Evolutionary conservation across 2,329 filamentous ascomycete species (phyloP).

Genomic region (Fusarium sp.): DNA sequence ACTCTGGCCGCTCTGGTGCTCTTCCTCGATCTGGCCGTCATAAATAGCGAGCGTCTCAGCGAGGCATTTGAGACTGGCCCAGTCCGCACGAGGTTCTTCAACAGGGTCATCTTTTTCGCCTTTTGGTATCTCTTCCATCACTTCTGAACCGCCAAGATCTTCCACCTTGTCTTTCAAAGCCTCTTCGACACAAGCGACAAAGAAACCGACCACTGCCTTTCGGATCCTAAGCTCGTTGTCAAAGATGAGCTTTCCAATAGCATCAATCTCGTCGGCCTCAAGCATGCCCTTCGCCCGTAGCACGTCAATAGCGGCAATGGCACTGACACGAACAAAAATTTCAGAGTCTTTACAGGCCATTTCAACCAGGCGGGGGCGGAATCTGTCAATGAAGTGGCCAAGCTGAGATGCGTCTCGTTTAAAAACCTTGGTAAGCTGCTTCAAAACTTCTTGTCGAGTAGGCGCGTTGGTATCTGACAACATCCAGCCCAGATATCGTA

Average conservation of each 20-base stretch:
- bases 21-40: slow-evolving; percentile 77
- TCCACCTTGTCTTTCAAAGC: slow-evolving; percentile 85
- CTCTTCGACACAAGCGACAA: slow-evolving; percentile 88
- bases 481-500: slow-evolving; percentile 96
- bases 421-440: slow-evolving; percentile 85
- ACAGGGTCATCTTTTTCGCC: slow-evolving; percentile 82
- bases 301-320: slow-evolving; percentile 86
- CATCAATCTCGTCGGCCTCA: slow-evolving; percentile 92
- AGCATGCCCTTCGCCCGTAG: slow-evolving; percentile 88
- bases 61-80: slow-evolving; percentile 93
- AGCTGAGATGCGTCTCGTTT: slow-evolving; percentile 86
- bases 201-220: slow-evolving; percentile 92
- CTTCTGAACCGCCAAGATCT: slow-evolving; percentile 85
- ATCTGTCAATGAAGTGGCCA: slow-evolving; percentile 93
- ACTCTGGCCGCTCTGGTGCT: slow-evolving; percentile 65
- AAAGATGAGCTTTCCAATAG: slow-evolving; percentile 89
- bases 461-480: slow-evolving; percentile 84
- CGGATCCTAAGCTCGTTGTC: slow-evolving; percentile 88
- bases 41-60: slow-evolving; percentile 88
- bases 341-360: slow-evolving; percentile 93
- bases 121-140: slow-evolving; percentile 79
- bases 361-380: slow-evolving; percentile 88
- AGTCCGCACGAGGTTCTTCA: slow-evolving; percentile 82
- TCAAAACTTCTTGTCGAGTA: slow-evolving; percentile 88
- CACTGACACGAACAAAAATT: slow-evolving; percentile 81